Evolutionary conservation across 352 stramenopile genomes (phyloP), one percentile per base, ranked within the genome.

Genomic region (Phytophthora tentaculata): DNA sequence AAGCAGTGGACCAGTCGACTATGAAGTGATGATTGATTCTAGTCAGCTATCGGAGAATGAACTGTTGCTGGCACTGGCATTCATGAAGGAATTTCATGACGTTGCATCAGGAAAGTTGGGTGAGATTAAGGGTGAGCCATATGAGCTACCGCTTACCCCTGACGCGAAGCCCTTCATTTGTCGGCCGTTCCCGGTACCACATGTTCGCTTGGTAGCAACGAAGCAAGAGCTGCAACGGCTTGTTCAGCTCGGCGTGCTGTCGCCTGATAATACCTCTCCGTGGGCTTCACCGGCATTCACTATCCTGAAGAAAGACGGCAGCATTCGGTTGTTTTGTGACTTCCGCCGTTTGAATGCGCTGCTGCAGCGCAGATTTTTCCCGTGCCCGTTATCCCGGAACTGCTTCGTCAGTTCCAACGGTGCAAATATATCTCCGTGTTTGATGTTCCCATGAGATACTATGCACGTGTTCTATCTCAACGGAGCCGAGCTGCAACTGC

Each of bases 361-460:
- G 2, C 53, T 51, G 9, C 22, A 41, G 22, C 37, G 53, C 35
- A 37, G 20, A 7, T 59, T 50, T 26, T 49, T 41, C 29, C 53
- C 53, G 5, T 51, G 3, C 22, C 32, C 5, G 37, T 50, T 13
- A 59, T 59, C 12, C 35, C 20, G 24, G 53, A 50, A 22, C 32
- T 59, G 5, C 37, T 59, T 6, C 35, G 53, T 4, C 19, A 59
- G 35, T 59, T 59, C 37, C 35, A 59, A 23, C 20, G 16, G 10
- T 50, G 35, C 20, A 35, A 59, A 22, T 59, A n/a, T 17, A 59
- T 59, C 10, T 50, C 35, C 0, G 37, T 26, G 2, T 50, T 59
- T 22, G 53, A 59, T 20, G 22, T 59, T 3, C 19, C 35, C 2
- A 59, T 59, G 53, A 37, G 53, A 17, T 59, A 51, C 37, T 59